These are phyloP conservation scores for Prunella vulgaris DNA, from an alignment of 257 asterid species.

Conservation along the genomic window DNA sequence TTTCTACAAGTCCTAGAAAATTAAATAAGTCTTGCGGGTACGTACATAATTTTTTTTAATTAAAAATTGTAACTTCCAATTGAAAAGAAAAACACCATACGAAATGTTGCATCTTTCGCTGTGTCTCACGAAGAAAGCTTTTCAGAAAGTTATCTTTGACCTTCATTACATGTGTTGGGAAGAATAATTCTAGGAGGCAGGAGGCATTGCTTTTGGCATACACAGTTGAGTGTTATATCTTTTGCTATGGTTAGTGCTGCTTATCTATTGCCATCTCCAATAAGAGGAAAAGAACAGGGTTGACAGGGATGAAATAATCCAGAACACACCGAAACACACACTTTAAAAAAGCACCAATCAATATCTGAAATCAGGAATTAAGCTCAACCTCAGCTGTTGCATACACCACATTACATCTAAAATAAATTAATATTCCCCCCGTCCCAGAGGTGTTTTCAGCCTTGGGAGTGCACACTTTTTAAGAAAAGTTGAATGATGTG, in stretches of 20 bases:
- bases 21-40: background rate
- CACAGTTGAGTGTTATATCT: background rate
- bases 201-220: background rate
- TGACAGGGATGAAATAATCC: background rate
- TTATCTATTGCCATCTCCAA: background rate
- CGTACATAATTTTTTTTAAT: background rate
- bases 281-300: background rate
- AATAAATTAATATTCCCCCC: background rate
- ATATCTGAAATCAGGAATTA: background rate
- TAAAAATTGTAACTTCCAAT: background rate
- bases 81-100: background rate
- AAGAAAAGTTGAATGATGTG: too few relatives aligned
- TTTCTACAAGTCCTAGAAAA: background rate
- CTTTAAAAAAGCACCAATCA: background rate
- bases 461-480: too few relatives aligned
- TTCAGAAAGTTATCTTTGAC: background rate
- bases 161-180: background rate
- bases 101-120: too few relatives aligned
- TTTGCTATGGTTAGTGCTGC: background rate
- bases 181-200: background rate
- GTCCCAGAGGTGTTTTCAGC: too few relatives aligned
- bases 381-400: slow-evolving; percentile 4
- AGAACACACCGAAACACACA: background rate
- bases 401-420: background rate
- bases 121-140: background rate